Evolutionary conservation across 768 basidiomycete species (phyloP), one percentile per base, ranked within the genome.

Genomic region (Hygrocybe coccinea): DNA sequence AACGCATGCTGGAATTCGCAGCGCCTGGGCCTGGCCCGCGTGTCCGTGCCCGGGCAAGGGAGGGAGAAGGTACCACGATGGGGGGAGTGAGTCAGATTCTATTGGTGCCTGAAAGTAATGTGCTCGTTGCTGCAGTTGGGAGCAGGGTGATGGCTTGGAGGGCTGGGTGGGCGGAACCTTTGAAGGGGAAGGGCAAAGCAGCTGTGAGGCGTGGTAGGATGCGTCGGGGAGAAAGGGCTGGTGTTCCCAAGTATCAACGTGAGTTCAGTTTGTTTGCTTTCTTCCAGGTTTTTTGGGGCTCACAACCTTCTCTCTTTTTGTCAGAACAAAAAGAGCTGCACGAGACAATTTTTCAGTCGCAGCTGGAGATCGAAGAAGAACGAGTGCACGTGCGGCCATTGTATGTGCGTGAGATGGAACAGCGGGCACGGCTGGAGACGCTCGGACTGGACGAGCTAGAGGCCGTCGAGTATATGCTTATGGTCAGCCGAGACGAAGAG

Each of bases 401-500:
- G 2, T 73, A 78, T 59, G 76, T 76, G 0, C 75, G 80, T 34
- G 80, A 81, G 57, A 72, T 73, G 22, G 86, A 83, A 59, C 87
- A 92, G 58, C 70, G 71, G 11, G 73, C 74, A 2, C 76, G 78
- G 10, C 66, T 91, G 21, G 74, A 81, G 34, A 68, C 70, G n/a
- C 76, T 93, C 3, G 90, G 91, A 2, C 69, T 92, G 38, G 83
- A 77, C 55, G 90, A 93, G 62, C 68, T 69, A 1, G 90, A 90
- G 62, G 88, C 86, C 0, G 71, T 92, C 24, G 86, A 90, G 62
- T 93, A 93, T 60, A 77, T 84, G 0, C 66, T 93, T 45, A 92
- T 92, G 89, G 77, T 92, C 59, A 91, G 89, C 59, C 82, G 87
- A 8, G 91, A 93, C 45, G 88, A 91, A 65, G 83, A 80, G 2